Evolutionary conservation across 306 rosid genomes (phyloP).

Genomic region (Inga leiocalycina): DNA sequence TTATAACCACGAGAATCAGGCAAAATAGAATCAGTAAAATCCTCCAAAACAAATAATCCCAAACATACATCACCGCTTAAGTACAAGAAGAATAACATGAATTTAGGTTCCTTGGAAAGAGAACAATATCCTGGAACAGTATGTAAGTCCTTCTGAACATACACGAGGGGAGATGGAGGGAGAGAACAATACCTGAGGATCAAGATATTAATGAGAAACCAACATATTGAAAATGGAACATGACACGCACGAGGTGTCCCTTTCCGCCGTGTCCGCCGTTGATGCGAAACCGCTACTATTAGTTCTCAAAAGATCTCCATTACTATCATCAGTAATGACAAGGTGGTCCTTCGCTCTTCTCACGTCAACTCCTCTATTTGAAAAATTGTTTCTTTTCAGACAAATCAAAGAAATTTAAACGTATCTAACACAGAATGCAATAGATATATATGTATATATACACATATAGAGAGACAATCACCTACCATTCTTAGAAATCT

Average conservation of each 20-base stretch:
- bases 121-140: background rate
- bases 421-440: background rate
- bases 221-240: slow-evolving; percentile 86
- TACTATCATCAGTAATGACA: slow-evolving; percentile 22
- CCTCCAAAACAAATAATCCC: slow-evolving; percentile 12
- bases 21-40: slow-evolving; percentile 9
- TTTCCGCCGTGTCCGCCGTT: slow-evolving; percentile 38
- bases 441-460: too few relatives aligned
- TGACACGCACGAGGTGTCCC: slow-evolving; percentile 51
- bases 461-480: background rate
- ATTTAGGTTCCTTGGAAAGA: background rate
- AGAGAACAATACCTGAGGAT: slow-evolving; percentile 60
- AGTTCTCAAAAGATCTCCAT: slow-evolving; percentile 45
- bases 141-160: too few relatives aligned
- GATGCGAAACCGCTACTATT: slow-evolving; percentile 40
- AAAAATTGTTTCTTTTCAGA: background rate
- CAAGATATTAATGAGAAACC: slow-evolving; percentile 53
- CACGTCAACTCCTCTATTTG: background rate
- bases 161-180: background rate
- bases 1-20: slow-evolving; percentile 34
- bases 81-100: background rate
- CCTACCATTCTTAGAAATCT: slow-evolving; percentile 53
- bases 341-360: slow-evolving; percentile 41
- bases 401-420: background rate
- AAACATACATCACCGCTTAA: background rate